These are phyloP conservation scores for Pseudogymnoascus sp. DNA, from an alignment of 2,329 filamentous ascomycete genomes.

Conservation along the genomic window DNA sequence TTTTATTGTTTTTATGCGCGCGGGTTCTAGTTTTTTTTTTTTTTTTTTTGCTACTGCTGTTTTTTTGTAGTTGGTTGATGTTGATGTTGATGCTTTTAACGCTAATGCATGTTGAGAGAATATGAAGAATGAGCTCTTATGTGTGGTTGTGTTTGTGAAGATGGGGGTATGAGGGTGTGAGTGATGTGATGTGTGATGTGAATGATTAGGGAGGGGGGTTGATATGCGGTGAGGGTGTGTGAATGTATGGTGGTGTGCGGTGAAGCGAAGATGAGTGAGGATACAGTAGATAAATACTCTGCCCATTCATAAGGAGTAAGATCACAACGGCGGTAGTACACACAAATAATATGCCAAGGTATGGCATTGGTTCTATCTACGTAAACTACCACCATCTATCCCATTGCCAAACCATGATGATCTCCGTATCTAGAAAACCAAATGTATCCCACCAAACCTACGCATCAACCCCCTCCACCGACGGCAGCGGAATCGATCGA, in stretches of 20 bases:
- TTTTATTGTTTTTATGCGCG: neutral
- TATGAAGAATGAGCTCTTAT: neutral
- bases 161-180: too few species aligned
- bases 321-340: neutral
- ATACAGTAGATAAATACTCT: too few species aligned
- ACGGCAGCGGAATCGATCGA: constrained; percentile 63
- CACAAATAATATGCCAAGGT: neutral
- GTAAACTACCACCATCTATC: neutral
- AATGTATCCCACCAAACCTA: constrained; percentile 1
- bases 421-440: neutral
- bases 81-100: neutral
- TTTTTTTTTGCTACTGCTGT: neutral
- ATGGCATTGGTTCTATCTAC: constrained; percentile 4
- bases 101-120: neutral
- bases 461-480: constrained; percentile 39
- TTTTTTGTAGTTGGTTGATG: neutral
- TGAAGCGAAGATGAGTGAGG: too few species aligned
- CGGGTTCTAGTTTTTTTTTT: neutral
- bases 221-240: too few species aligned
- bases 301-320: too few species aligned
- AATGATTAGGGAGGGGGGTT: too few species aligned
- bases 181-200: too few species aligned
- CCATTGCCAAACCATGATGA: neutral
- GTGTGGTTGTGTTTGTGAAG: neutral
- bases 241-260: too few species aligned